Base-by-base conservation (phyloP, 441 rosid genomes). In the Cnidoscolus chayamansa region DNA sequence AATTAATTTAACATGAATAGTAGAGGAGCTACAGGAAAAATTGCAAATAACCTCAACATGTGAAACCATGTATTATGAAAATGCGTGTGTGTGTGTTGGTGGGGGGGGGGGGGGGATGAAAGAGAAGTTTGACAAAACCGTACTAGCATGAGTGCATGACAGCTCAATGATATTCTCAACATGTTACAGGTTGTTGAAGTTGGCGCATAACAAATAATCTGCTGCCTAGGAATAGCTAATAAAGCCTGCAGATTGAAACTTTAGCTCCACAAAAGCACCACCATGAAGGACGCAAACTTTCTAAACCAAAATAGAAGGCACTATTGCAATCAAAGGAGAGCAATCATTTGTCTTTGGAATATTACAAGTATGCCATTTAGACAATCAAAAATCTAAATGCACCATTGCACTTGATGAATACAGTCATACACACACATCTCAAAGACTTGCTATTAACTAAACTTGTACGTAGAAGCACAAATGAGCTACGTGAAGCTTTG, bases 171-270 rank as follows among this genome's bases (percentile, higher is more conserved):
- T 51, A 35, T 62, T 62, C 70, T 62, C 49, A 30, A 63, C 32
- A n/a, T 16, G 55, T 66, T 51, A 63, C 64, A 54, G 68, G 63
- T 15, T 63, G 37, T 53, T 69, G 70, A 63, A 69, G 65, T 75
- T 69, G 74, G 62, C 55, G 50, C 53, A 68, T 53, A 57, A 65
- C 70, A 70, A 31, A 63, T 55, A 54, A 70, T 70, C 50, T 15
- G 61, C 65, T 56, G 73, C 73, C 61, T 63, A 49, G 47, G 63
- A 51, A 63, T 58, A 48, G 60, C 67, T 68, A 32, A 61, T 55
- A 67, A 58, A 77, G 66, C 80, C 74, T 25, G 76, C 71, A 69
- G 54, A 31, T 15, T 30, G 63, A 55, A 57, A 40, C 10, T 63
- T 68, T 57, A 73, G 67, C 68, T 73, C 55, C 67, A 49, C 25